Base-by-base conservation (phyloP, 805 yeast species). In the Aciculoconidium aculeatum region DNA sequence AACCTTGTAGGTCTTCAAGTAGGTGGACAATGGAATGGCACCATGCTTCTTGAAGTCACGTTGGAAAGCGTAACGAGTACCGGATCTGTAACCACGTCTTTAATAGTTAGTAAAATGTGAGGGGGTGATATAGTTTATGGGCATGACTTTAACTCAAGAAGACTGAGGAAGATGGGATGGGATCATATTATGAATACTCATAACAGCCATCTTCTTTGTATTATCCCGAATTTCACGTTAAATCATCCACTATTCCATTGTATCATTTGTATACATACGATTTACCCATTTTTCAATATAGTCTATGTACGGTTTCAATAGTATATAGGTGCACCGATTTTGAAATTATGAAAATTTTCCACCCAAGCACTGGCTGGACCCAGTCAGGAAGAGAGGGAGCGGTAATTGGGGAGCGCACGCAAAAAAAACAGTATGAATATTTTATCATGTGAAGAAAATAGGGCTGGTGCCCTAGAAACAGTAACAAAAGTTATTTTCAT, bases 1-100 rank as follows among this genome's bases (percentile, higher is more conserved):
- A 59, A 92, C 96, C 73, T 79, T 87, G 94, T 92, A 92, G 65
- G 78, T 73, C 83, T 85, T 87, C 77, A 92, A 73, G 92, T 90
- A 92, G 65, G 94, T 84, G 53, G 96, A 84, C 78, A 92, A 74
- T 50, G 95, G 79, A 63, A 87, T 75, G 56, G 80, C 70, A 70
- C 98, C 98, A 74, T 90, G 94, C 71, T 79, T 80, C 80, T 84
- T 88, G 88, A 82, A 92, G 81, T 90, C 97, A 75, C 98, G 92
- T 74, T 87, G 85, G 94, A 92, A 92, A 77, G 94, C 94, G 88
- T 92, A 92, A 75, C 98, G 95, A 75, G 98, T 90, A 77, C 98
- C 92, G 60, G 96, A 87, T 88, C 98, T 88, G 81, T 86, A 88
- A 82, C 98, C 98, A 76, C 86, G 96, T 71, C 61, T 55, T 41